A percentile compares a stretch with the other conserved stretches of the same genome.
phyloP scores from a whole-genome alignment of 495 filamentous ascomycete species.

The Thozetella sp. region DNA sequence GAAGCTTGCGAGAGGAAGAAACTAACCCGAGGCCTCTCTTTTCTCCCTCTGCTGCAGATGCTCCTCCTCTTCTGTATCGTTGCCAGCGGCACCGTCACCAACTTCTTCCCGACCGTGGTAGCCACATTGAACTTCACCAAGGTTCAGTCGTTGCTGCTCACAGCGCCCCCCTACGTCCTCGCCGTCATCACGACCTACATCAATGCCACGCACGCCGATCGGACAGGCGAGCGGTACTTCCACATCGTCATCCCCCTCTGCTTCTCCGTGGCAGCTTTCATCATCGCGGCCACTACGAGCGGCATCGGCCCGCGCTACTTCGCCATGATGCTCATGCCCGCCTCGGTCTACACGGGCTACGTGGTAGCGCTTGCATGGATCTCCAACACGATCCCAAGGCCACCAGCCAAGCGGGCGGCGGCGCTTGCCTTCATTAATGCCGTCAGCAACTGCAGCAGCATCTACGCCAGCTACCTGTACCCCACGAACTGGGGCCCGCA shows the following conservation, averaged over 20 bases:
- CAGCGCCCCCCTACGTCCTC: conserved; percentile 75
- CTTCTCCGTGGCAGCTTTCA: conserved; percentile 71
- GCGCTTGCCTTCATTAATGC: conserved; percentile 83
- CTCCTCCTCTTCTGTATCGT: conserved; percentile 73
- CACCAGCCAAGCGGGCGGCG: conserved; percentile 81
- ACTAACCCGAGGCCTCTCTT: background rate
- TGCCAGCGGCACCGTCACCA: conserved; percentile 73
- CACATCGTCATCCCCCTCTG: conserved; percentile 72
- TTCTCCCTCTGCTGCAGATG: no score
- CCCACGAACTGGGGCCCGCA: conserved; percentile 39
- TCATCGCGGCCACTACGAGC: conserved; percentile 72
- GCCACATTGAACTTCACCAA: conserved; percentile 66
- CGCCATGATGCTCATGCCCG: conserved; percentile 83
- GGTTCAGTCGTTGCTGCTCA: conserved; percentile 73
- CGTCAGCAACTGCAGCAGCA: conserved; percentile 70
- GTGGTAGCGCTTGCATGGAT: conserved; percentile 81
- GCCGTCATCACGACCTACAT: conserved; percentile 68
- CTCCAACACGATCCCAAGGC: conserved; percentile 77
- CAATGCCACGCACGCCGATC: conserved; percentile 81
- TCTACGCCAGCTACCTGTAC: conserved; percentile 77
- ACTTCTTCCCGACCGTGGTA: conserved; percentile 89
- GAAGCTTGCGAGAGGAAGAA: no score
- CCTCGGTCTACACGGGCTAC: conserved; percentile 66
- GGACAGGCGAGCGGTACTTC: conserved; percentile 76
- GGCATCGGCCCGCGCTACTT: conserved; percentile 69